A percentile compares a stretch with the other conserved stretches of the same genome.
phyloP scores from a whole-genome alignment of 2,329 filamentous ascomycete genomes.

The Colletotrichum australisinense region DNA sequence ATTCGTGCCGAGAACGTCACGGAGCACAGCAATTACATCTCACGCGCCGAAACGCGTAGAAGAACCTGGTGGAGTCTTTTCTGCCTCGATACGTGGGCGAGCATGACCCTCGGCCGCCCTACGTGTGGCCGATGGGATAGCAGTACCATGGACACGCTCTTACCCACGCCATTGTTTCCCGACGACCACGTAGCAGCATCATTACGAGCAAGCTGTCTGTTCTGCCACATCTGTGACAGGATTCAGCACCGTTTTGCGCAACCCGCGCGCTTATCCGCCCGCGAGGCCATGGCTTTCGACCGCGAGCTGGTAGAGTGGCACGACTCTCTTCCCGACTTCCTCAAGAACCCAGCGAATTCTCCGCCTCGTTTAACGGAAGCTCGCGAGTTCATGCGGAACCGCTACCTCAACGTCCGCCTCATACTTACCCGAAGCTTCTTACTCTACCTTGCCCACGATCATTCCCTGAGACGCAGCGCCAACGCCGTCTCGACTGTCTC shows the following conservation, averaged over 20 bases:
- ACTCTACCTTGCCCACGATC: conserved; percentile 40
- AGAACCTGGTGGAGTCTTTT: conserved; percentile 58
- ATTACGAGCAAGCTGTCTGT: conserved; percentile 41
- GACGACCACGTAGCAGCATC: conserved; percentile 42
- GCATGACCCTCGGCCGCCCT: conserved; percentile 54
- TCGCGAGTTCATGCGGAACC: conserved; percentile 43
- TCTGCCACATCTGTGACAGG: conserved; percentile 45
- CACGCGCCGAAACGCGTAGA: conserved; percentile 46
- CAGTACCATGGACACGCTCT: conserved; percentile 44
- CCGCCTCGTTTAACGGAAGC: conserved; percentile 42
- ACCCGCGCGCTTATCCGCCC: conserved; percentile 38
- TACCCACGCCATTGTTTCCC: conserved; percentile 37
- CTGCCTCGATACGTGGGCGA: conserved; percentile 55
- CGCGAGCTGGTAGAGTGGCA: conserved; percentile 43
- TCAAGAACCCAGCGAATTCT: conserved; percentile 39
- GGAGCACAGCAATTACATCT: conserved; percentile 13
- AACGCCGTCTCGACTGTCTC: conserved; percentile 13
- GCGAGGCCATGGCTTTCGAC: conserved; percentile 43
- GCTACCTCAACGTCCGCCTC: conserved; percentile 45
- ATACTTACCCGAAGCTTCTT: conserved; percentile 40
- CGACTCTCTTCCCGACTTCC: conserved; percentile 36
- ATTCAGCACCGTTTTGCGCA: conserved; percentile 46
- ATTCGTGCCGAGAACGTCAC: not conserved
- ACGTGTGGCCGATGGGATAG: conserved; percentile 43
- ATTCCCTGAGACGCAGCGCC: conserved; percentile 19